Percentiles rank a stretch among this genome's conserved stretches.
phyloP scores from a whole-genome alignment of 2,329 filamentous ascomycete species.

The Xylariaceae sp. region DNA sequence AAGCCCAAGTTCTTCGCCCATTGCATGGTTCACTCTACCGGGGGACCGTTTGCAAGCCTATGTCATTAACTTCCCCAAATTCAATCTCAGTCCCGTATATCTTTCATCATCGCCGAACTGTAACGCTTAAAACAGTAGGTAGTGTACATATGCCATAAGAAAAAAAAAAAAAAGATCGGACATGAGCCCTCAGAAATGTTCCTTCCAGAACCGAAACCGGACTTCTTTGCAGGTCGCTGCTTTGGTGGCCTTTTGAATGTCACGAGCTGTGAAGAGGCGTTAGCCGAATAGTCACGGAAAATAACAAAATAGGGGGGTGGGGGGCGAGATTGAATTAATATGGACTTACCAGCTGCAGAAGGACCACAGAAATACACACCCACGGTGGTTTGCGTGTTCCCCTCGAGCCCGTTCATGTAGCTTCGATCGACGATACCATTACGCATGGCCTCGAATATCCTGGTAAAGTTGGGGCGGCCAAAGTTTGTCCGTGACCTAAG shows the following conservation, averaged over 20 bases:
- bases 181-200: slow-evolving; percentile 60
- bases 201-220: slow-evolving; percentile 97
- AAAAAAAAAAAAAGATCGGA: slow-evolving; percentile 11
- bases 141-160: too few species aligned
- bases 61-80: background rate
- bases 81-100: background rate
- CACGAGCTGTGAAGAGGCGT: slow-evolving; percentile 57
- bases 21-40: background rate
- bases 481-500: slow-evolving; percentile 88
- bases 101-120: slow-evolving; percentile 6
- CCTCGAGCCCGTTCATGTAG: slow-evolving; percentile 78
- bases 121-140: slow-evolving; percentile 14
- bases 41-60: slow-evolving; percentile 2
- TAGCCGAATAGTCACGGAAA: slow-evolving; percentile 25
- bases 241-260: slow-evolving; percentile 78
- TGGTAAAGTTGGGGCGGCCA: slow-evolving; percentile 81
- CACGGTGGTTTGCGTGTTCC: slow-evolving; percentile 71
- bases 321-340: background rate
- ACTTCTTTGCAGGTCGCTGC: slow-evolving; percentile 69
- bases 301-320: background rate
- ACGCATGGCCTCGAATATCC: slow-evolving; percentile 77
- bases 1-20: slow-evolving; percentile 3
- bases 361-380: slow-evolving; percentile 98
- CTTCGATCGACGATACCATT: slow-evolving; percentile 79
- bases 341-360: slow-evolving; percentile 55